These are phyloP conservation scores for Alloteropsis semialata DNA, from an alignment of 176 grass and related monocot species.

Conservation along the genomic window DNA sequence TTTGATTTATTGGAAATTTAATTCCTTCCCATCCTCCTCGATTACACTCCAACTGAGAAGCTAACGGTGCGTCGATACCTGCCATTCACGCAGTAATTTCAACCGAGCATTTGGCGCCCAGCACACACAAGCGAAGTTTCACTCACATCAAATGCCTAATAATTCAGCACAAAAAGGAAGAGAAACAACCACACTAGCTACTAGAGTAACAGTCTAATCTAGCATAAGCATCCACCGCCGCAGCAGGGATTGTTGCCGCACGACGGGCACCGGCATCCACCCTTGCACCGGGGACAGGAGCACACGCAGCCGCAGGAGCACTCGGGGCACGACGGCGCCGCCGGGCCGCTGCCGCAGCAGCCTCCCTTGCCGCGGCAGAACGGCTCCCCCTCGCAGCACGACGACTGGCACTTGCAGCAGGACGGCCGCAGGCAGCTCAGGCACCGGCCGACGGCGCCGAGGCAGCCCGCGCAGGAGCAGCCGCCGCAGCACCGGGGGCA, in stretches of 20 bases:
- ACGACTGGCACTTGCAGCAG: conserved; percentile 50
- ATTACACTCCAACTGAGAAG: too few relatives aligned
- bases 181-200: not conserved
- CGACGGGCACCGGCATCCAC: conserved; percentile 48
- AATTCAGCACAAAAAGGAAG: not conserved
- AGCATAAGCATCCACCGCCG: conserved; percentile 64
- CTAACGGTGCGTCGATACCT: too few relatives aligned
- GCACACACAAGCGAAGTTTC: not conserved
- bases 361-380: conserved; percentile 28
- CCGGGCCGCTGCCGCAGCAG: conserved; percentile 29
- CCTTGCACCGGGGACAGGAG: conserved; percentile 59
- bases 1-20: too few relatives aligned
- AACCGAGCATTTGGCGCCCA: not conserved
- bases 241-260: conserved; percentile 54
- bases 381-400: conserved; percentile 35
- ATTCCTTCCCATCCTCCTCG: too few relatives aligned
- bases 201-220: not conserved
- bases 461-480: conserved; percentile 15
- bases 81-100: too few relatives aligned
- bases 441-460: not conserved
- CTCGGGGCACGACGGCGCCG: conserved; percentile 52
- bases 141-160: not conserved
- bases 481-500: not conserved
- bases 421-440: conserved; percentile 28
- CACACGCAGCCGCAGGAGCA: conserved; percentile 88